These are phyloP conservation scores for Tricholoma furcatifolium DNA, from an alignment of 768 basidiomycete species.

Conservation along the genomic window DNA sequence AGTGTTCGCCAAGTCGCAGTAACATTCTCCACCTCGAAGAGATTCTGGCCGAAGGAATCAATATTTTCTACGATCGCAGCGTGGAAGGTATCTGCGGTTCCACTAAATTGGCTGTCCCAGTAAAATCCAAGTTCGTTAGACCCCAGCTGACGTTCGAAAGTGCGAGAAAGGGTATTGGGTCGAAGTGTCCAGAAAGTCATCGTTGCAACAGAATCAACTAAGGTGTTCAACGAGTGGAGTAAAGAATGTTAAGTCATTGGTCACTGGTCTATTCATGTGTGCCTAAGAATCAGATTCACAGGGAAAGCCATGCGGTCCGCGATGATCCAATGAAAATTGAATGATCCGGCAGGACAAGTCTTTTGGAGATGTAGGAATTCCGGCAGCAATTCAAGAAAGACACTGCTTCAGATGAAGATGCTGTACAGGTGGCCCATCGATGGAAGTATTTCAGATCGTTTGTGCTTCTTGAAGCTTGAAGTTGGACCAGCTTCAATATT, in stretches of 20 bases:
- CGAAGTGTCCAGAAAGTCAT: constrained; percentile 10
- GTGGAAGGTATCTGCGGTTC: constrained; percentile 44
- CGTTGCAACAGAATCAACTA: background rate
- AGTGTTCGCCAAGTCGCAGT: constrained; percentile 41
- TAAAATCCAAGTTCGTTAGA: constrained; percentile 38
- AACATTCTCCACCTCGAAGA: constrained; percentile 31
- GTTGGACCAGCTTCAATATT: no score
- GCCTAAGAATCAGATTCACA: no score
- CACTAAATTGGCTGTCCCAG: constrained; percentile 39
- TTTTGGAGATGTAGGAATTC: no score
- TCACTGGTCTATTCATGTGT: no score
- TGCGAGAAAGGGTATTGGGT: background rate
- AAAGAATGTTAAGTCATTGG: no score
- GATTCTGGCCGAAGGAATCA: constrained; percentile 10
- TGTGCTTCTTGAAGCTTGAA: no score
- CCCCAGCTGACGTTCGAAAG: constrained; percentile 40
- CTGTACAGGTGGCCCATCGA: background rate
- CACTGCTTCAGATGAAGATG: background rate
- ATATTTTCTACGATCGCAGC: constrained; percentile 29
- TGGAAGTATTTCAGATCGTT: no score
- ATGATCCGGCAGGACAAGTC: no score
- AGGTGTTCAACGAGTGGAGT: background rate
- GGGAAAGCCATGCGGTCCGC: no score
- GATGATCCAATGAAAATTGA: no score
- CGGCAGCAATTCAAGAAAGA: no score